Percentiles rank a stretch among this genome's conserved stretches.
These are phyloP conservation scores for Vitis rotundifolia DNA, from an alignment of 164 flowering plant species.

Conservation along the genomic window DNA sequence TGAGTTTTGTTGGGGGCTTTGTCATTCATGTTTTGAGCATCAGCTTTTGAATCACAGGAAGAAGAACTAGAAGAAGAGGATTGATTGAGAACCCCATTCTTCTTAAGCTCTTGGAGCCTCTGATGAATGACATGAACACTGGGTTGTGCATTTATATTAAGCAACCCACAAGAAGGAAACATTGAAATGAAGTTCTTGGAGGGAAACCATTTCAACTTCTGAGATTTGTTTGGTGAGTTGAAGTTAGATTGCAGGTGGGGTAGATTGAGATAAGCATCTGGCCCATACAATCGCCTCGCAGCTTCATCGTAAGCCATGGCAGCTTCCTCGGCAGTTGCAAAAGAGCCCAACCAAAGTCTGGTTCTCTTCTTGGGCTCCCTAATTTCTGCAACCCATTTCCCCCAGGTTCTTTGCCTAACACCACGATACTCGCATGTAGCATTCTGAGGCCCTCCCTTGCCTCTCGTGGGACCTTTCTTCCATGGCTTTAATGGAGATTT, in stretches of 20 bases:
- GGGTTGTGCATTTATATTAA: constrained; percentile 86
- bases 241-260: constrained; percentile 71
- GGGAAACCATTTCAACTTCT: constrained; percentile 80
- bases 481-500: constrained; percentile 71
- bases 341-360: constrained; percentile 94
- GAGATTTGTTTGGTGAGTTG: constrained; percentile 38
- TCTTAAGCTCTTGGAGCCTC: constrained; percentile 80
- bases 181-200: constrained; percentile 69
- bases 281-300: constrained; percentile 81
- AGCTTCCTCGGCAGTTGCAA: constrained; percentile 95
- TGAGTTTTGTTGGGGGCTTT: constrained; percentile 13
- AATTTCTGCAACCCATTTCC: constrained; percentile 99
- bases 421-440: constrained; percentile 89
- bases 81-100: constrained; percentile 27
- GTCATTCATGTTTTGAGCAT: constrained; percentile 1
- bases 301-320: constrained; percentile 99
- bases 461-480: constrained; percentile 96
- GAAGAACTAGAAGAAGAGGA: constrained; percentile 36
- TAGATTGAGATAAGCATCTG: constrained; percentile 88
- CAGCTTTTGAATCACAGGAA: constrained; percentile 26
- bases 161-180: constrained; percentile 74
- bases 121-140: constrained; percentile 93
- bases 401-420: constrained; percentile 96
- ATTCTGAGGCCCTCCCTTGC: constrained; percentile 97
- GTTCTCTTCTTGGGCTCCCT: constrained; percentile 97